Evolutionary conservation across 2,329 filamentous ascomycete genomes (phyloP).

Genomic region (Pseudogymnoascus sp.): DNA sequence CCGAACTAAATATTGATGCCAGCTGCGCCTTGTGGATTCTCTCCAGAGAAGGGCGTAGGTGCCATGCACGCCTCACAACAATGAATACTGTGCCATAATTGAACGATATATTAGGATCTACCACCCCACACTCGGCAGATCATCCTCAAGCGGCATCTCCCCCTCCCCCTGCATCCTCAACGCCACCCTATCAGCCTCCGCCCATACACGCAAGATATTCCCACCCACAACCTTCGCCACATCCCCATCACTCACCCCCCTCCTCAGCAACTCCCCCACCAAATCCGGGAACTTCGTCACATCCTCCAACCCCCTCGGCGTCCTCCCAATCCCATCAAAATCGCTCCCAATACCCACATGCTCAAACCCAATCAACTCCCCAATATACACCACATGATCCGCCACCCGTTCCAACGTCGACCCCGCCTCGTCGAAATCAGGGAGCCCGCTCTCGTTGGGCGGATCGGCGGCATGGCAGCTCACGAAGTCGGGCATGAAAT

Average conservation of each 20-base stretch:
- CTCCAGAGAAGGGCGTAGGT: no score
- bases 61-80: no score
- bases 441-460: constrained; percentile 53
- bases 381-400: constrained; percentile 75
- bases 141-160: constrained; percentile 40
- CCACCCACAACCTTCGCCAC: constrained; percentile 67
- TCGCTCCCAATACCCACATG: constrained; percentile 85
- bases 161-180: constrained; percentile 52
- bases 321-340: constrained; percentile 66
- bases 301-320: constrained; percentile 71
- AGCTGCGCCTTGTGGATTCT: no score
- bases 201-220: constrained; percentile 80
- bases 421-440: constrained; percentile 57
- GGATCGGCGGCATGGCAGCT: constrained; percentile 51
- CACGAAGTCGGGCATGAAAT: constrained; percentile 76
- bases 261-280: constrained; percentile 62
- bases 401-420: constrained; percentile 70
- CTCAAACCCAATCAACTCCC: constrained; percentile 72
- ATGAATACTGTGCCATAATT: no score
- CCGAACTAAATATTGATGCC: no score
- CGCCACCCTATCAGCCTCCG: constrained; percentile 65
- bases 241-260: constrained; percentile 67
- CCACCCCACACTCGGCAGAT: constrained; percentile 26
- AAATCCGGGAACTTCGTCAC: constrained; percentile 76
- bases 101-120: neutral